Percentiles rank a stretch among this genome's conserved stretches.
Evolutionary conservation across 1,284 basidiomycete species (phyloP).

Genomic region (Microbotryum silenes-acaulis): DNA sequence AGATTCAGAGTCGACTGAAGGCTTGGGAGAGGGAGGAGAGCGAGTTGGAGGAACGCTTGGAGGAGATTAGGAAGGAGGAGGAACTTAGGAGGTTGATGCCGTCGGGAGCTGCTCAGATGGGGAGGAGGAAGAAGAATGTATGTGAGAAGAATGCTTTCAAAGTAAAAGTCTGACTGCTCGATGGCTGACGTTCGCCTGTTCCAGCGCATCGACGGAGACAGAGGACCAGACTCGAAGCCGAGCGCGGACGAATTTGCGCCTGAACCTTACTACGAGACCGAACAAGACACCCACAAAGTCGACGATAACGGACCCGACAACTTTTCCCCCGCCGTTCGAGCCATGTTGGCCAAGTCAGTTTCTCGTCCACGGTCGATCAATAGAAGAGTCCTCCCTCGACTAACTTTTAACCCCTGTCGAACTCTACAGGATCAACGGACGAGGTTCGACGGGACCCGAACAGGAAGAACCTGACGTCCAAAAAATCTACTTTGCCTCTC

Average conservation of each 20-base stretch:
- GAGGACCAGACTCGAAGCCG: conserved; percentile 23
- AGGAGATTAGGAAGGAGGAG: conserved; percentile 17
- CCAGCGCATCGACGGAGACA: conserved; percentile 37
- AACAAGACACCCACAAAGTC: conserved; percentile 45
- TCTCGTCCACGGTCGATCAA: background rate
- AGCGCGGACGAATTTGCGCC: conserved; percentile 60
- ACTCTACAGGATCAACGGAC: background rate
- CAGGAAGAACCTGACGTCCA: conserved; percentile 41
- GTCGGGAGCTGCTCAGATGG: conserved; percentile 48
- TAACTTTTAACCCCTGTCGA: conserved; percentile 13
- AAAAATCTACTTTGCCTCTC: conserved; percentile 80
- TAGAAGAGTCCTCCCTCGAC: conserved; percentile 1
- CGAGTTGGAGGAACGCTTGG: conserved; percentile 38
- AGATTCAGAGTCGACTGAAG: conserved; percentile 35
- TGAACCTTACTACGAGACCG: conserved; percentile 42
- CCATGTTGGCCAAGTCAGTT: conserved; percentile 67
- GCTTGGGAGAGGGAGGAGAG: conserved; percentile 36
- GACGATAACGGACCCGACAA: conserved; percentile 44
- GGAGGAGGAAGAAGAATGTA: conserved; percentile 55
- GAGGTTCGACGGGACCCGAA: conserved; percentile 1
- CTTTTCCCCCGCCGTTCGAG: conserved; percentile 68
- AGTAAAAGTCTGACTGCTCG: background rate
- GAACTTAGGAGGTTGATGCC: conserved; percentile 14
- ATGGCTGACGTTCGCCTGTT: background rate
- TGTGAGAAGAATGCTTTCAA: conserved; percentile 26